A percentile compares a stretch with the other conserved stretches of the same genome.
These are phyloP conservation scores for Purpureocillium takamizusanense DNA, from an alignment of 2,329 filamentous ascomycete species.

Conservation along the genomic window DNA sequence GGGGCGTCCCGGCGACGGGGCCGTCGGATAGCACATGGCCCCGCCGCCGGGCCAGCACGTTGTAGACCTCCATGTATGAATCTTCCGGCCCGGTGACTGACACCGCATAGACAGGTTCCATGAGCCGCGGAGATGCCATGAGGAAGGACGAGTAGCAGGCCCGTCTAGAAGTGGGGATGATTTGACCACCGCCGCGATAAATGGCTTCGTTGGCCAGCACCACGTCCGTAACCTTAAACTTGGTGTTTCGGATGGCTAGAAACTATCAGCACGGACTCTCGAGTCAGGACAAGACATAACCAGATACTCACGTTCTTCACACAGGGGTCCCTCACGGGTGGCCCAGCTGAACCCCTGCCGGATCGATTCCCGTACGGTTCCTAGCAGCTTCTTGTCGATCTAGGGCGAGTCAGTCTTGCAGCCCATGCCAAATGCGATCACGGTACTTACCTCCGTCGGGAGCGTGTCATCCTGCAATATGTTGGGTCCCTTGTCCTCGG, in stretches of 20 bases:
- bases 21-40: conserved; percentile 94
- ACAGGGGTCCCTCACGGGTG: conserved; percentile 86
- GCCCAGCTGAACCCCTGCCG: conserved; percentile 97
- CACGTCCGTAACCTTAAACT: conserved; percentile 92
- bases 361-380: conserved; percentile 82
- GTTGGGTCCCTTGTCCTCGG: conserved; percentile 89
- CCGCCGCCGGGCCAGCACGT: conserved; percentile 75
- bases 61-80: conserved; percentile 82
- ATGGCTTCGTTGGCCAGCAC: conserved; percentile 82
- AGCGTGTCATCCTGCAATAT: conserved; percentile 95
- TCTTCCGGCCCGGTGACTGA: conserved; percentile 90
- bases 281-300: background rate
- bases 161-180: conserved; percentile 88
- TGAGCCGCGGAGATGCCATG: conserved; percentile 90
- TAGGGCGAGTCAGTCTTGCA: conserved; percentile 16
- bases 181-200: conserved; percentile 89
- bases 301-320: conserved; percentile 78
- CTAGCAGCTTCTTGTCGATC: conserved; percentile 87
- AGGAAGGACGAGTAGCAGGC: conserved; percentile 95
- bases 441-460: conserved; percentile 61
- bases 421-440: background rate
- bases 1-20: conserved; percentile 84
- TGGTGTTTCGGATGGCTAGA: conserved; percentile 87
- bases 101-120: conserved; percentile 92
- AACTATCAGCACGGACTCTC: conserved; percentile 2